Conservation (phyloP, 768 basidiomycete species). For the Termitomyces sp. region DNA sequence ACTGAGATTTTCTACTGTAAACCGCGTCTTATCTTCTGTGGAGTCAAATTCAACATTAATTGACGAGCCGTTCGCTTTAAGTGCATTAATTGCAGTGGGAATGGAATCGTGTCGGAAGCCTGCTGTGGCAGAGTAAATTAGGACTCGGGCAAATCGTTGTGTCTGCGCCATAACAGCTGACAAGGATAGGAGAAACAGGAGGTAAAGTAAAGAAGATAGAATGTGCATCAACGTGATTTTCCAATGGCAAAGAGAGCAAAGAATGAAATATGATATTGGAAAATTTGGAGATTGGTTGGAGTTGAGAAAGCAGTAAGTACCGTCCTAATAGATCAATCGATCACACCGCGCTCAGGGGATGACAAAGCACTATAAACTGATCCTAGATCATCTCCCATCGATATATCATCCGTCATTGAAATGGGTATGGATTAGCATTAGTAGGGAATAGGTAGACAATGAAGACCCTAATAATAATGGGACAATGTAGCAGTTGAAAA, state of each 20-base stretch:
- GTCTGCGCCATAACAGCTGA: neutral
- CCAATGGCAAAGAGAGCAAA: neutral
- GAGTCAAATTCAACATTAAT: slow-evolving; percentile 54
- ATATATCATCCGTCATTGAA: neutral
- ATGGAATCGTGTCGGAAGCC: slow-evolving; percentile 74
- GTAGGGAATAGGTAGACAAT: slow-evolving; percentile 9
- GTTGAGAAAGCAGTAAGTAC: neutral
- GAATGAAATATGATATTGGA: neutral
- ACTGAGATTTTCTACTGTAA: slow-evolving; percentile 48
- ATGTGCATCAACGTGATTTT: neutral
- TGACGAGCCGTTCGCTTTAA: slow-evolving; percentile 37
- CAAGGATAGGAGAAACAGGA: neutral
- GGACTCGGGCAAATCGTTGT: slow-evolving; percentile 30
- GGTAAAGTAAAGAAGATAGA: neutral
- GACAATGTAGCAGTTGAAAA: neutral
- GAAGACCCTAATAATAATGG: neutral
- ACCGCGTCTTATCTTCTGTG: slow-evolving; percentile 55
- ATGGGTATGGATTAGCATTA: slow-evolving; percentile 14
- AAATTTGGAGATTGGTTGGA: too few species aligned
- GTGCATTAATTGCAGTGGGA: slow-evolving; percentile 56
- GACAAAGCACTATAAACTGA: too few species aligned
- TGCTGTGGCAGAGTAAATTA: slow-evolving; percentile 57
- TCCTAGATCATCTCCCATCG: too few species aligned
- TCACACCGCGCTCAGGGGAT: too few species aligned
- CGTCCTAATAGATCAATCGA: too few species aligned